A percentile compares a stretch with the other conserved stretches of the same genome.
phyloP scores from a whole-genome alignment of 1,284 basidiomycete genomes.

The Ceratobasidium sp. region DNA sequence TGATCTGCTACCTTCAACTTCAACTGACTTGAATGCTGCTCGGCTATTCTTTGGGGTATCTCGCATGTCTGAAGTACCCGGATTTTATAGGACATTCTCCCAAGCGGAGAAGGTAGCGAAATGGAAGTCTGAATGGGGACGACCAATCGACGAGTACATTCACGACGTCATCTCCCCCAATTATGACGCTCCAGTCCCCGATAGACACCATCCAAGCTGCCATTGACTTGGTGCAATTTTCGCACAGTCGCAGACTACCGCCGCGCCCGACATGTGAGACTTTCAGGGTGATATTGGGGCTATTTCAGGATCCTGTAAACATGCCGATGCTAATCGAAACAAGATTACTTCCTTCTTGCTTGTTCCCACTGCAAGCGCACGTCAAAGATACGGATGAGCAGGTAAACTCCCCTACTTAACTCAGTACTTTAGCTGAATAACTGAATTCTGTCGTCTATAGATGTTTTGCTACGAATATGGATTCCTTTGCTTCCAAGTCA shows the following conservation, averaged over 20 bases:
- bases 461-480: conserved; percentile 15
- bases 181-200: neutral
- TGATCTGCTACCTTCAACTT: neutral
- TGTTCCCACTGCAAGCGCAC: neutral
- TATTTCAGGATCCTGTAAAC: neutral
- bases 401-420: neutral
- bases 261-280: neutral
- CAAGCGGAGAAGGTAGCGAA: neutral
- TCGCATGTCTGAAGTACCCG: neutral
- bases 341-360: neutral
- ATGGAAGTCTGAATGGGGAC: conserved; percentile 11
- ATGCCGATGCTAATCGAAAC: neutral
- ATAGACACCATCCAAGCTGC: neutral
- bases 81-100: neutral
- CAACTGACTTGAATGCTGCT: neutral
- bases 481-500: neutral
- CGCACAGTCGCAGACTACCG: neutral
- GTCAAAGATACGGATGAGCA: neutral
- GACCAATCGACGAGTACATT: neutral
- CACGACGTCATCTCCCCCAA: neutral
- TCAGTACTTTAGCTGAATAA: neutral
- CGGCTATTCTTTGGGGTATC: neutral
- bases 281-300: neutral
- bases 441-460: neutral
- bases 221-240: neutral